These are phyloP conservation scores for Blakeslea trispora DNA, from an alignment of 371 early-diverging fungal species.

Conservation along the genomic window DNA sequence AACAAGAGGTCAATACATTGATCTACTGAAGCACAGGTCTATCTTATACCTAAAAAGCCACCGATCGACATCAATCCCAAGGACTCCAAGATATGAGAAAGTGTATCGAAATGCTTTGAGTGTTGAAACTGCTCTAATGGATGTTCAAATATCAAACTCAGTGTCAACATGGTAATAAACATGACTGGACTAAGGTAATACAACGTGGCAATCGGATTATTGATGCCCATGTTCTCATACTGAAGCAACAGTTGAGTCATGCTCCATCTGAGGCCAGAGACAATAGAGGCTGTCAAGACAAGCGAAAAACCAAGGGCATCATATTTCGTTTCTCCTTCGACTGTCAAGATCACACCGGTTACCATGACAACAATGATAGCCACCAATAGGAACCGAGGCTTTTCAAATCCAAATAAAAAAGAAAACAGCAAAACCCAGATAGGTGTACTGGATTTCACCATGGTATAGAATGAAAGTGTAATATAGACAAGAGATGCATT, in stretches of 20 bases:
- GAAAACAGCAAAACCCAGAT: slow-evolving; percentile 90
- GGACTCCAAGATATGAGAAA: slow-evolving; percentile 42
- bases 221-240: slow-evolving; percentile 64
- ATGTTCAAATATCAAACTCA: slow-evolving; percentile 58
- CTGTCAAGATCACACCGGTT: slow-evolving; percentile 83
- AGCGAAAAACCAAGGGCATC: slow-evolving; percentile 62
- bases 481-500: slow-evolving; percentile 81
- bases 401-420: slow-evolving; percentile 84
- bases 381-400: slow-evolving; percentile 61
- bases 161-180: slow-evolving; percentile 18
- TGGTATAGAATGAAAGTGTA: slow-evolving; percentile 89
- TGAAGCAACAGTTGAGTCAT: slow-evolving; percentile 83
- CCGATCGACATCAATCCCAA: slow-evolving; percentile 65
- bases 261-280: slow-evolving; percentile 81
- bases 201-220: slow-evolving; percentile 77
- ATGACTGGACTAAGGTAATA: slow-evolving; percentile 66
- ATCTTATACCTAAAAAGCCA: slow-evolving; percentile 60
- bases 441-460: slow-evolving; percentile 88
- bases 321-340: slow-evolving; percentile 75
- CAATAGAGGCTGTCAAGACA: slow-evolving; percentile 72
- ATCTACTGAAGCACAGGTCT: neutral
- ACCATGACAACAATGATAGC: slow-evolving; percentile 77
- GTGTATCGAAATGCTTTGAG: slow-evolving; percentile 46
- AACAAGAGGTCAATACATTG: neutral
- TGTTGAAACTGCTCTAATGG: slow-evolving; percentile 55